phyloP scores from a whole-genome alignment of 257 asterid species.

The Nicotiana benthamiana region DNA sequence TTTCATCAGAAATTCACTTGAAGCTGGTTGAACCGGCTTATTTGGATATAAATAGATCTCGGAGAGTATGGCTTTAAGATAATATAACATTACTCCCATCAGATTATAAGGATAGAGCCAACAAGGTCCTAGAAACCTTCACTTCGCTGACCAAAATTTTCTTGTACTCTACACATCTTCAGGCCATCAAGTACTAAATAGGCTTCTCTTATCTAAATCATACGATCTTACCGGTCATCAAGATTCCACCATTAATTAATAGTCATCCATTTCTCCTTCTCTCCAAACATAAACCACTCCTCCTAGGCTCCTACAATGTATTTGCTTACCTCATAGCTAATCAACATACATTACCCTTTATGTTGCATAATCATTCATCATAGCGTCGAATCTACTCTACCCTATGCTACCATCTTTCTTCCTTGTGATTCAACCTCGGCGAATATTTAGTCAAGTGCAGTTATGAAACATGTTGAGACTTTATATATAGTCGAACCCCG shows the following conservation, averaged over 20 bases:
- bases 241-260: background rate
- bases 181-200: background rate
- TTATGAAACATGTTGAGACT: too few species aligned
- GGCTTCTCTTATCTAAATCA: background rate
- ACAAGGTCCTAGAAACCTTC: background rate
- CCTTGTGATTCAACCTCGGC: background rate
- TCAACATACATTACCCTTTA: background rate
- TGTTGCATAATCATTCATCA: background rate
- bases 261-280: background rate
- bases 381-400: background rate
- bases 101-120: background rate
- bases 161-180: background rate
- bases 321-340: background rate
- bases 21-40: background rate
- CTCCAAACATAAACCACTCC: background rate
- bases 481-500: too few species aligned
- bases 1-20: background rate
- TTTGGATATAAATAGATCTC: background rate
- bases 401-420: background rate
- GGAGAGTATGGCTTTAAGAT: too few species aligned
- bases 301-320: background rate
- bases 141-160: background rate
- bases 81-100: background rate
- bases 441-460: too few species aligned
- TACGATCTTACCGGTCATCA: background rate